phyloP scores from a whole-genome alignment of 371 early-diverging fungal species.

The Fennellomyces sp. region DNA sequence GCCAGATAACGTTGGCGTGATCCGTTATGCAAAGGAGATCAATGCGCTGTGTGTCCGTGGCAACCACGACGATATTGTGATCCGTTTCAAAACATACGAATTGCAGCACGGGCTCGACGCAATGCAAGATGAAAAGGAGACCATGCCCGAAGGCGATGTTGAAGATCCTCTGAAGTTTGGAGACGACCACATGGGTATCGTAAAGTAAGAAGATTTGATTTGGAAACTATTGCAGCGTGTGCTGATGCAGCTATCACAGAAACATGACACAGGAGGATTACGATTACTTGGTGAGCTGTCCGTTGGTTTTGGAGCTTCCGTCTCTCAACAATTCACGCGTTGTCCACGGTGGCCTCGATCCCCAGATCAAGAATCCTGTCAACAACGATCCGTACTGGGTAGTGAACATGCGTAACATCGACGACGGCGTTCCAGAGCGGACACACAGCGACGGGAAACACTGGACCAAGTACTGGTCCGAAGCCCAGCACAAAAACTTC shows the following conservation, averaged over 20 bases:
- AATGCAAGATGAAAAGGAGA: slow-evolving; percentile 22
- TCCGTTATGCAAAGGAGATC: slow-evolving; percentile 53
- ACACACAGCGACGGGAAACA: slow-evolving; percentile 43
- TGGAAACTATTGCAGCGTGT: neutral
- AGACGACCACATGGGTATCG: slow-evolving; percentile 43
- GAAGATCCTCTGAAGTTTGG: slow-evolving; percentile 43
- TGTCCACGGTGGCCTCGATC: slow-evolving; percentile 73
- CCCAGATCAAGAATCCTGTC: slow-evolving; percentile 36
- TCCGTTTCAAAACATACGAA: slow-evolving; percentile 63
- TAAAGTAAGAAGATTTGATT: slow-evolving; percentile 40
- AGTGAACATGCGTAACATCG: slow-evolving; percentile 64
- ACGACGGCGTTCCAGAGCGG: slow-evolving; percentile 37
- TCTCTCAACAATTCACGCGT: slow-evolving; percentile 56
- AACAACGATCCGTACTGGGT: slow-evolving; percentile 58
- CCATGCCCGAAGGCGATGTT: slow-evolving; percentile 39
- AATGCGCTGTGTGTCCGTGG: slow-evolving; percentile 71
- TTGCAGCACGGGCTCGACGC: slow-evolving; percentile 26
- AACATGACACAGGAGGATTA: slow-evolving; percentile 56
- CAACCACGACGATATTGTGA: slow-evolving; percentile 78
- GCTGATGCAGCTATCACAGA: slow-evolving; percentile 9
- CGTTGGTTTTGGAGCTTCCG: slow-evolving; percentile 62
- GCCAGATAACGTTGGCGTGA: slow-evolving; percentile 65
- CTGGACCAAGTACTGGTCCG: slow-evolving; percentile 56
- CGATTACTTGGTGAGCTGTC: slow-evolving; percentile 59
- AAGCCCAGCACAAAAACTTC: slow-evolving; percentile 22